phyloP scores from a whole-genome alignment of 805 yeast genomes.

The Pachysolen tannophilus region DNA sequence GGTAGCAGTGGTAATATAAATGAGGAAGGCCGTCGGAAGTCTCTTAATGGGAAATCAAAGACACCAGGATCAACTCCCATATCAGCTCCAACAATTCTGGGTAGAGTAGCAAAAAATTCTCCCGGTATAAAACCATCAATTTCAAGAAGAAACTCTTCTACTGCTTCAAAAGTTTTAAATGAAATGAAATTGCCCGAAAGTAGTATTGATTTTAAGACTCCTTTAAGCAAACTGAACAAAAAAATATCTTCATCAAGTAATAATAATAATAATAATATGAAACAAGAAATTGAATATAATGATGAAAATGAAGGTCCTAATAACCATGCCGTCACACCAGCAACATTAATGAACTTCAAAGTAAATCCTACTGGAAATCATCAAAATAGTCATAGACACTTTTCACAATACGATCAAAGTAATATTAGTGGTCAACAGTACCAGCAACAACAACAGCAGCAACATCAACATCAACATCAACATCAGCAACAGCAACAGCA shows the following conservation, averaged over 20 bases:
- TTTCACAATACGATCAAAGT: not conserved
- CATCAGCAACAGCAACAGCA: conserved; percentile 4
- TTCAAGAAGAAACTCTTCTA: not conserved
- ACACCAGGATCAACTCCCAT: conserved; percentile 7
- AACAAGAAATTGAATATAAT: conserved; percentile 1
- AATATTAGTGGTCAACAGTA: too few species aligned
- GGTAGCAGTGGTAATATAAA: not conserved
- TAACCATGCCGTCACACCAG: conserved; percentile 19
- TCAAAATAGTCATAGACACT: conserved; percentile 1
- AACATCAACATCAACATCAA: not conserved
- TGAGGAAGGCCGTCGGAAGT: too few species aligned
- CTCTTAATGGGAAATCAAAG: not conserved
- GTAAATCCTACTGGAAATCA: conserved; percentile 7
- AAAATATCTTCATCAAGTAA: conserved; percentile 5
- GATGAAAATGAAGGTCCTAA: conserved; percentile 11
- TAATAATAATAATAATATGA: conserved; percentile 5
- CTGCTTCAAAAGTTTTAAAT: conserved; percentile 2
- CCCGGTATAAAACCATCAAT: conserved; percentile 5
- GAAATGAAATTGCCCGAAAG: conserved; percentile 10
- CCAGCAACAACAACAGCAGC: not conserved
- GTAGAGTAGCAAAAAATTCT: conserved; percentile 7
- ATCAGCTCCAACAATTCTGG: conserved; percentile 4
- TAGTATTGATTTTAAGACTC: conserved; percentile 9
- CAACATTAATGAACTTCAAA: conserved; percentile 22
- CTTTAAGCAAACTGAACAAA: conserved; percentile 5